A percentile compares a stretch with the other conserved stretches of the same genome.
These are phyloP conservation scores for Ehretia macrophylla DNA, from an alignment of 257 asterid species.

Conservation along the genomic window DNA sequence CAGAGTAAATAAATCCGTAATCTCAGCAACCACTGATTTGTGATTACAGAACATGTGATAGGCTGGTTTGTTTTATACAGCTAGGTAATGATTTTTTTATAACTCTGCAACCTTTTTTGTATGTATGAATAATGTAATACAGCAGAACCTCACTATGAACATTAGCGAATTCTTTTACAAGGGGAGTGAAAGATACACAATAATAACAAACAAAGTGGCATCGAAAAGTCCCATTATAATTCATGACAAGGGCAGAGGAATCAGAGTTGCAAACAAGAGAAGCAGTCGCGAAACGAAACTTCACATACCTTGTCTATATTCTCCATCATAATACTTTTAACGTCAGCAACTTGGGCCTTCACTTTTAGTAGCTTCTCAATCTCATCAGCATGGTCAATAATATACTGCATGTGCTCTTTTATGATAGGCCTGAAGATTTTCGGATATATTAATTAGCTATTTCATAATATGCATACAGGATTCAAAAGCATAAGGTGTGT, in stretches of 20 bases:
- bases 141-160: too few species aligned
- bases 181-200: too few species aligned
- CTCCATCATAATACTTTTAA: constrained; percentile 80
- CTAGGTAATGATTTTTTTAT: too few species aligned
- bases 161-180: too few species aligned
- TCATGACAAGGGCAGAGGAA: background rate
- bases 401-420: constrained; percentile 94
- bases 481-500: background rate
- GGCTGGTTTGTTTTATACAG: too few species aligned
- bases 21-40: too few species aligned
- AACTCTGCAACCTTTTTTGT: too few species aligned
- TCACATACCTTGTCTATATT: constrained; percentile 75
- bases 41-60: too few species aligned
- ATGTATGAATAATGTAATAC: too few species aligned
- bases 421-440: constrained; percentile 52
- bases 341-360: constrained; percentile 88
- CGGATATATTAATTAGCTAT: background rate
- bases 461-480: background rate
- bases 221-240: too few species aligned
- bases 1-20: too few species aligned
- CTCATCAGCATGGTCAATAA: constrained; percentile 85
- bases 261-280: background rate
- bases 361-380: constrained; percentile 86
- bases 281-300: background rate
- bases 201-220: too few species aligned